Evolutionary conservation across 2,329 filamentous ascomycete species (phyloP).

Genomic region (Fusarium secorum): DNA sequence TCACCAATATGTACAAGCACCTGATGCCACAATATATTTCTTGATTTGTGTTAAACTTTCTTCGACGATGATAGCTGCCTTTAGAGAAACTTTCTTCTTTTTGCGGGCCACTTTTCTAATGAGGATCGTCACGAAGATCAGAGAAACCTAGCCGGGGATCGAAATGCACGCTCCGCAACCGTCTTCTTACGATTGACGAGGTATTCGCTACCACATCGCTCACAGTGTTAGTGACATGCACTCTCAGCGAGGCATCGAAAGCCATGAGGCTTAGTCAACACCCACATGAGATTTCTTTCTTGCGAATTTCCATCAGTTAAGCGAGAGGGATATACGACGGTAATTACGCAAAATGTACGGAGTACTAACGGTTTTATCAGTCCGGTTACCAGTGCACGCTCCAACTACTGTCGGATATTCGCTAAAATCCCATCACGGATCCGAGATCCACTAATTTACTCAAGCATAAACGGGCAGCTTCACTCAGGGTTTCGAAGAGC

Average conservation of each 20-base stretch:
- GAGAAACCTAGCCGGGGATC: not conserved
- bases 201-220: rapidly evolving
- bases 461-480: not conserved
- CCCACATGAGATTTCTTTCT: not conserved
- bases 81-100: not conserved
- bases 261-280: too few relatives aligned
- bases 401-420: not conserved
- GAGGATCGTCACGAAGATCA: not conserved
- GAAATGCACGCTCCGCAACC: not conserved
- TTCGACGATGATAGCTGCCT: too few relatives aligned
- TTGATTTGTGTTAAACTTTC: not conserved
- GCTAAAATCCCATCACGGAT: not conserved
- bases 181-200: not conserved
- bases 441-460: too few relatives aligned
- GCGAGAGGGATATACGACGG: not conserved
- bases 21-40: not conserved
- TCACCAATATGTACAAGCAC: not conserved
- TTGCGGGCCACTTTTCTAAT: not conserved
- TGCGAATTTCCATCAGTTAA: not conserved
- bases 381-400: not conserved
- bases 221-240: not conserved
- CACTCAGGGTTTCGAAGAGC: too few relatives aligned
- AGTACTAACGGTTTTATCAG: not conserved
- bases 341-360: too few relatives aligned
- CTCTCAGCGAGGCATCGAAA: not conserved